phyloP scores from a whole-genome alignment of 176 grass and related monocot genomes.

The Carex pumila region DNA sequence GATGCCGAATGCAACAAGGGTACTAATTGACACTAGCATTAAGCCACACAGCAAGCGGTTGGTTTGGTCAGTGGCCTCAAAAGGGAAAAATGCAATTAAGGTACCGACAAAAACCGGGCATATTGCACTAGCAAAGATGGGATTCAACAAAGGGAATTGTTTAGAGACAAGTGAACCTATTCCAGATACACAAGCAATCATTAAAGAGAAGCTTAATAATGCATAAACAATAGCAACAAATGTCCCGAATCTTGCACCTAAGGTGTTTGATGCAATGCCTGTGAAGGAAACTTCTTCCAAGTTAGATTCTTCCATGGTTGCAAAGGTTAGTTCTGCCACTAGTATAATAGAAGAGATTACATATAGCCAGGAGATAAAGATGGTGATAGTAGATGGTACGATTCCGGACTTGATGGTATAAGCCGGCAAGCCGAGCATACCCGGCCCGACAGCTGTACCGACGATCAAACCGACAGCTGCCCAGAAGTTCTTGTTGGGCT shows the following conservation, averaged over 20 bases:
- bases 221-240: conserved; percentile 52
- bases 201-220: conserved; percentile 67
- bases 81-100: conserved; percentile 67
- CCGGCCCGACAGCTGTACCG: conserved; percentile 68
- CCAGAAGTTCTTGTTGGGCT: conserved; percentile 61
- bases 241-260: conserved; percentile 32
- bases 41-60: conserved; percentile 57
- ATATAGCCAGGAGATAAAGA: conserved; percentile 72
- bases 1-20: conserved; percentile 50
- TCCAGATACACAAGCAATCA: conserved; percentile 62
- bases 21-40: conserved; percentile 59
- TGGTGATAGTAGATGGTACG: conserved; percentile 41
- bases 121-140: conserved; percentile 32
- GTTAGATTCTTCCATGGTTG: conserved; percentile 38
- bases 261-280: conserved; percentile 58
- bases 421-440: conserved; percentile 67
- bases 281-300: conserved; percentile 79
- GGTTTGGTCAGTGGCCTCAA: conserved; percentile 51
- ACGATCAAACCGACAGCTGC: conserved; percentile 65
- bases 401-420: conserved; percentile 64
- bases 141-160: conserved; percentile 37
- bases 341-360: conserved; percentile 69
- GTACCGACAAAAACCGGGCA: conserved; percentile 52
- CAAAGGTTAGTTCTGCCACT: conserved; percentile 70
- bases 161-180: conserved; percentile 52